Percentiles rank a stretch among this genome's conserved stretches.
These are phyloP conservation scores for Scheffersomyces insectosa DNA, from an alignment of 1,139 yeast species.

Conservation along the genomic window DNA sequence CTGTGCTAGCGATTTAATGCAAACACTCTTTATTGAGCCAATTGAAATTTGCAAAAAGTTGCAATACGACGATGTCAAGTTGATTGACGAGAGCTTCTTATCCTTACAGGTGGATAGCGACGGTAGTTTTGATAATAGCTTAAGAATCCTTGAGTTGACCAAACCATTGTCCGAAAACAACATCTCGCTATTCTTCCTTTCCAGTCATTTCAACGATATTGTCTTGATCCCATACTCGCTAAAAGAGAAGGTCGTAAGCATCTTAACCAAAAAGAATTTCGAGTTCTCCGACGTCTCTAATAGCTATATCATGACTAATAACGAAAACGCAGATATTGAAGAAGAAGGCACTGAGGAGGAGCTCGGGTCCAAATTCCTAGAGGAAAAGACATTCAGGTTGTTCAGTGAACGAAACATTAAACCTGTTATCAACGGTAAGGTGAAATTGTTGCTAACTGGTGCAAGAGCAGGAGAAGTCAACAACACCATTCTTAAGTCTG, in stretches of 20 bases:
- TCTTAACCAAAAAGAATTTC: conserved; percentile 45
- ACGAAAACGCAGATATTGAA: not conserved
- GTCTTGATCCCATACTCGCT: conserved; percentile 57
- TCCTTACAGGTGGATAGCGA: conserved; percentile 64
- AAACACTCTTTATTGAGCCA: conserved; percentile 37
- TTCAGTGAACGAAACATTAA: conserved; percentile 42
- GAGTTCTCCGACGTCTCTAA: conserved; percentile 44
- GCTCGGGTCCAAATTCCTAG: conserved; percentile 14
- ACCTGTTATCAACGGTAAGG: conserved; percentile 44
- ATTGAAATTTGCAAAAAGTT: conserved; percentile 29
- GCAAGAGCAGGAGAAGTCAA: conserved; percentile 53
- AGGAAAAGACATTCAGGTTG: conserved; percentile 37
- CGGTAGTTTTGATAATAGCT: conserved; percentile 54
- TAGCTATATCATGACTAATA: conserved; percentile 23
- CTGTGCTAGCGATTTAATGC: conserved; percentile 42
- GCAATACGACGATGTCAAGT: conserved; percentile 35
- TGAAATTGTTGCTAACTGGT: conserved; percentile 58
- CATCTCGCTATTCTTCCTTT: conserved; percentile 61
- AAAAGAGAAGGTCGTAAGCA: conserved; percentile 44
- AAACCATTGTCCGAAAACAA: conserved; percentile 59
- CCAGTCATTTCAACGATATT: conserved; percentile 67
- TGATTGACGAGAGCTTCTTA: conserved; percentile 50
- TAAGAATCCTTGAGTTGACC: conserved; percentile 58
- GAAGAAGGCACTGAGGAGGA: conserved; percentile 3
- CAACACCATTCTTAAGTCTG: conserved; percentile 37